Base-by-base conservation (phyloP, 2,329 filamentous ascomycete species). In the Hysterium pulicare region DNA sequence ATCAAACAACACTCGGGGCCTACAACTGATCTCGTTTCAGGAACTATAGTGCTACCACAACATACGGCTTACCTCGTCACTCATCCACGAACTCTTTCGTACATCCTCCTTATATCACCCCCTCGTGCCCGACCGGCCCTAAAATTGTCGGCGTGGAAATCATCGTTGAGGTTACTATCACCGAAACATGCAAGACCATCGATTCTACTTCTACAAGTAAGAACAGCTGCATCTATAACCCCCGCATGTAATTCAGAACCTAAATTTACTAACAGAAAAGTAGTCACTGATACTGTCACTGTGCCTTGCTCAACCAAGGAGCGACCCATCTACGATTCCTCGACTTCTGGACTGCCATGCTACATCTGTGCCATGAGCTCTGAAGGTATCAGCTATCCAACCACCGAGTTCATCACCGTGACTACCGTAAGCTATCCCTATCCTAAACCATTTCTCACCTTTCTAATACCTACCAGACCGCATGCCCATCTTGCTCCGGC, bases 71-170 rank as follows among this genome's bases (percentile, higher is more conserved):
- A n/a, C n/a, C n/a, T n/a, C n/a, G n/a, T n/a, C n/a, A n/a, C 20
- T 15, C 34, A 21, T 13, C 4, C 35, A 15, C 33, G 4, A 45
- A 26, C 21, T 22, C 41, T 16, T 49, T 47, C 41, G 30, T 39
- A 10, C 44, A 44, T 23, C 44, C 47, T 4, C 42, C 47, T 6
- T 49, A 51, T 23, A 38, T 47, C 3, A 49, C 49, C 3, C 49
- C 49, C 11, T 28, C 44, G 3, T 51, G 47, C 42, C 44, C 49
- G 5, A 46, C 49, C 0, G 42, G 40, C 13, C 46, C 44, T 21
- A 49, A 44, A 38, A 51, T 51, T 26, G 46, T 51, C 35, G 49
- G 49, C 21, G 44, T 47, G n/a, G 45, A 52, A 39, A 24, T 42
- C 36, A 48, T 52, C 23, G 43, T 52, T 33, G 43, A 46, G 38